These are phyloP conservation scores for Solanum hybrid DNA, from an alignment of 305 asterid genomes.

Conservation along the genomic window DNA sequence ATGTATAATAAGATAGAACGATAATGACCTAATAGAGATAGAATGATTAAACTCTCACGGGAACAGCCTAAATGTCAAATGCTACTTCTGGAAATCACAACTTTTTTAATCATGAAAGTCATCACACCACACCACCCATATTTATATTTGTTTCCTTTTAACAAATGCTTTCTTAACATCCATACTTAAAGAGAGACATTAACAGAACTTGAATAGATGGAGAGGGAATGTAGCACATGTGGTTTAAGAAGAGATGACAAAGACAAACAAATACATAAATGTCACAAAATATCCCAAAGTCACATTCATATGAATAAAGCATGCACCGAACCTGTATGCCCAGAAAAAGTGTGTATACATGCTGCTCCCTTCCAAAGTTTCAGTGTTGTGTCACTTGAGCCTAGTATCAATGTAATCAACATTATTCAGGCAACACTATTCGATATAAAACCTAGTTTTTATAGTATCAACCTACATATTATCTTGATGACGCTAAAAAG, in stretches of 20 bases:
- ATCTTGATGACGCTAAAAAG: not conserved
- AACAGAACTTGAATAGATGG: not conserved
- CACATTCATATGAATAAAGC: not conserved
- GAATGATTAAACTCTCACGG: not conserved
- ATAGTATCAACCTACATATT: not conserved
- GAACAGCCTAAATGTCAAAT: not conserved
- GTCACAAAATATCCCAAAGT: not conserved
- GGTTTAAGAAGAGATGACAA: not conserved
- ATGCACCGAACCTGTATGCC: conserved; percentile 67
- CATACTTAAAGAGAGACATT: not conserved
- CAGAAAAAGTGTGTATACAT: conserved; percentile 59
- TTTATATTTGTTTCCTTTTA: not conserved
- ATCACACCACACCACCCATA: not conserved
- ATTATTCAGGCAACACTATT: not conserved
- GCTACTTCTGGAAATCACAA: not conserved
- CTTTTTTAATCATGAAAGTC: not conserved
- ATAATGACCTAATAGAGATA: not conserved
- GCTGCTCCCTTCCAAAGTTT: conserved; percentile 90
- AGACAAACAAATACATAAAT: conserved; percentile 2
- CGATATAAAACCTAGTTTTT: not conserved
- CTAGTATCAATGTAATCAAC: conserved; percentile 33
- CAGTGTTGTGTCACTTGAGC: conserved; percentile 85
- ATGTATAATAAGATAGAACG: not conserved
- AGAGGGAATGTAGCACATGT: not conserved
- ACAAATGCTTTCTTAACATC: not conserved